phyloP scores from a whole-genome alignment of 1,139 yeast genomes.

The Lodderomyces theae region DNA sequence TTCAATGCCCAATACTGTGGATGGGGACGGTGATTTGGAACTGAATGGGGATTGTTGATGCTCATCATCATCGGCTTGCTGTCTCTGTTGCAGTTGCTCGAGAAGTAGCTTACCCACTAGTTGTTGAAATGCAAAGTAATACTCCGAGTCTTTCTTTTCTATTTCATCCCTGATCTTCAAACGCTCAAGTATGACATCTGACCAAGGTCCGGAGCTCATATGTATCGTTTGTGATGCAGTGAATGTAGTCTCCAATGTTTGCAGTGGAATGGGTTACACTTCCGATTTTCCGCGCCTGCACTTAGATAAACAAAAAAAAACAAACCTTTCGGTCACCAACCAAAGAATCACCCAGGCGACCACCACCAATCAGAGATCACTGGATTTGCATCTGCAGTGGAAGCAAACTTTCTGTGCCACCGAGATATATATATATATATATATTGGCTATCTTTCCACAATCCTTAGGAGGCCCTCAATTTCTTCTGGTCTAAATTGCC shows the following conservation, averaged over 20 bases:
- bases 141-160: slow-evolving; percentile 32
- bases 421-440: background rate
- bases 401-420: too few relatives aligned
- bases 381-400: too few relatives aligned
- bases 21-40: slow-evolving; percentile 15
- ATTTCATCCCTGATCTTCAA: slow-evolving; percentile 30
- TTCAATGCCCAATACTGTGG: slow-evolving; percentile 8
- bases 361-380: too few relatives aligned
- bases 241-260: too few relatives aligned
- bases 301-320: background rate
- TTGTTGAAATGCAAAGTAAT: slow-evolving; percentile 34
- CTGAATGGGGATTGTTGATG: slow-evolving; percentile 4
- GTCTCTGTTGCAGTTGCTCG: slow-evolving; percentile 4
- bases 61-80: slow-evolving; percentile 8
- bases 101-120: slow-evolving; percentile 14
- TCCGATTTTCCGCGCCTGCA: background rate
- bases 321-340: too few relatives aligned
- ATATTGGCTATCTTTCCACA: too few relatives aligned
- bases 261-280: too few relatives aligned
- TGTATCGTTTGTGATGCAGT: background rate
- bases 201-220: slow-evolving; percentile 16
- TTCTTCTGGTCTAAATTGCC: too few relatives aligned
- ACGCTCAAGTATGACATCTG: slow-evolving; percentile 23
- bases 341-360: too few relatives aligned
- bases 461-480: too few relatives aligned